Conservation (phyloP, 140 eudicot genomes). For the Bidens hawaiensis region DNA sequence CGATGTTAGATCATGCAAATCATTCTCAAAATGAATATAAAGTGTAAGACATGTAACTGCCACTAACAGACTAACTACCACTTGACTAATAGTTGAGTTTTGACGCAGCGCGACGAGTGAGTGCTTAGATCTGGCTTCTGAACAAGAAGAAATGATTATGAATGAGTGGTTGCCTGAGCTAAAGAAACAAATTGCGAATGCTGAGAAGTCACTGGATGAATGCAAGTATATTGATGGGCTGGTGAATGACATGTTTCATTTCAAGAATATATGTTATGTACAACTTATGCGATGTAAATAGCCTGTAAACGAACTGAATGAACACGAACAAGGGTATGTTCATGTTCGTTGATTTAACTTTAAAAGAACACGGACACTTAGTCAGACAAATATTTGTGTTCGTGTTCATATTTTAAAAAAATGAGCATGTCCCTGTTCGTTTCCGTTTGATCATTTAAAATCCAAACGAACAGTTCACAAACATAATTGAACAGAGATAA, state of each 20-base stretch:
- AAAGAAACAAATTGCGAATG: conserved; percentile 45
- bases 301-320: too few relatives aligned
- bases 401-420: too few relatives aligned
- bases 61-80: background rate
- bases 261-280: background rate
- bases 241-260: conserved; percentile 44
- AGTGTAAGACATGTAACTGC: conserved; percentile 31
- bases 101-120: conserved; percentile 50
- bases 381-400: too few relatives aligned
- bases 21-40: conserved; percentile 73
- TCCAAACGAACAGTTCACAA: too few relatives aligned
- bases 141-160: conserved; percentile 64
- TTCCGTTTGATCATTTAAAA: too few relatives aligned
- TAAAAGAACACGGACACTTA: too few relatives aligned
- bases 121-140: conserved; percentile 77
- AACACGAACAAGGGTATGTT: too few relatives aligned
- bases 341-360: too few relatives aligned
- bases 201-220: conserved; percentile 71
- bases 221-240: conserved; percentile 79
- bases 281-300: too few relatives aligned
- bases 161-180: conserved; percentile 81
- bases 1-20: conserved; percentile 76
- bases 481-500: too few relatives aligned
- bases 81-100: background rate
- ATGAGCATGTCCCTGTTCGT: too few relatives aligned